These are phyloP conservation scores for Babesia bovis DNA, from an alignment of 169 alveolate species.

Conservation along the genomic window DNA sequence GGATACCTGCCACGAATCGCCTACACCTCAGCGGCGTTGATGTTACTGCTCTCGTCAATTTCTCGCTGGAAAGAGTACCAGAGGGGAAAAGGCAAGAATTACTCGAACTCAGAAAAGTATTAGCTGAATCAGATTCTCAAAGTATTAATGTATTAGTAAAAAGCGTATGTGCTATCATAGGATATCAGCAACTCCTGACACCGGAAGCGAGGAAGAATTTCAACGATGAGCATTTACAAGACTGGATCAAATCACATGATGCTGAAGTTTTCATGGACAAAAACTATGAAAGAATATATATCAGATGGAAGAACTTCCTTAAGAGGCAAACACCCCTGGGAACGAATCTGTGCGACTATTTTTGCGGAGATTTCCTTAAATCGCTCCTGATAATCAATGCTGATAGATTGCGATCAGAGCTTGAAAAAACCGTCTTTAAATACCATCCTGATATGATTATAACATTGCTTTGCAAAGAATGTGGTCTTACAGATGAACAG, in stretches of 20 bases:
- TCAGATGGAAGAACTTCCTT: slow-evolving; percentile 60
- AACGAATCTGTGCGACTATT: slow-evolving; percentile 55
- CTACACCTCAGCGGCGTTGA: slow-evolving; percentile 29
- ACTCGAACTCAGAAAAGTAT: slow-evolving; percentile 45
- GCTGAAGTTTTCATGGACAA: slow-evolving; percentile 64
- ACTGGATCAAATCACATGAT: slow-evolving; percentile 62
- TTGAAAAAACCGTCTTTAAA: slow-evolving; percentile 63
- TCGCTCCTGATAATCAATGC: slow-evolving; percentile 54
- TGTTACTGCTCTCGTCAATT: slow-evolving; percentile 41
- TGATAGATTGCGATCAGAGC: slow-evolving; percentile 57
- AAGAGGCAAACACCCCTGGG: slow-evolving; percentile 69
- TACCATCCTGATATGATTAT: slow-evolving; percentile 59
- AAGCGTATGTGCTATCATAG: slow-evolving; percentile 58
- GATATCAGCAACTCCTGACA: slow-evolving; percentile 65
- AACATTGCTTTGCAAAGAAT: slow-evolving; percentile 52
- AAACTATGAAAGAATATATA: slow-evolving; percentile 46
- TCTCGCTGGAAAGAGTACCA: slow-evolving; percentile 59
- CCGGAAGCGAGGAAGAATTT: slow-evolving; percentile 54
- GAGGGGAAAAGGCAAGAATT: slow-evolving; percentile 40
- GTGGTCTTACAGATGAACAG: slow-evolving; percentile 65
- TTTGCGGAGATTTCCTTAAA: slow-evolving; percentile 58
- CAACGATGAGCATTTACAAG: slow-evolving; percentile 57
- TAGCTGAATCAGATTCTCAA: slow-evolving; percentile 38
- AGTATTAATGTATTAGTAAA: slow-evolving; percentile 28
- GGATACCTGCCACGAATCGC: not conserved